Base-by-base conservation (phyloP, 2,329 filamentous ascomycete species). In the Teratosphaeriaceae sp. region DNA sequence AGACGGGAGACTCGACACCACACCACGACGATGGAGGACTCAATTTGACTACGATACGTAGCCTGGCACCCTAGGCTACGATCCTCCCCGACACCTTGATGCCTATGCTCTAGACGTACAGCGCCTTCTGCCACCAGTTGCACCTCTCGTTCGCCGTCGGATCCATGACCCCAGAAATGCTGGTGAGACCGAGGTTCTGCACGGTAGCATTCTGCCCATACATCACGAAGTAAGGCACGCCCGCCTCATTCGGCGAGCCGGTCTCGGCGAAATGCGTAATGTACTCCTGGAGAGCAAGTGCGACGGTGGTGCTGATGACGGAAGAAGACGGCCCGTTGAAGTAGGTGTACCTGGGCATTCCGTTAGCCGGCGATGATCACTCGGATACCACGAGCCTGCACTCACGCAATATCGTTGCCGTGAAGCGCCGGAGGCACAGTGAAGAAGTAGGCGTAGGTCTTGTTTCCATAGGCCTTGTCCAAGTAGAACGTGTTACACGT, bases 401-500 rank as follows among this genome's bases (percentile, higher is more conserved):
- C 38, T 41, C 34, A 41, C 38, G 35, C 12, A 6, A 38, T 38
- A 20, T 38, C 35, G 5, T 38, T 16, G 3, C 35, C 37, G 53
- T 80, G 77, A 26, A 75, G 62, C 6, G 66, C 74, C 0, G 75
- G 75, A 0, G 70, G 70, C 1, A 76, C 65, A 18, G 67, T 63
- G 53, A 79, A 80, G 19, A 71, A 58, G 60, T 79, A 79, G 2
- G 65, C 64, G 55, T 72, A 73, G 0, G 72, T 72, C 8, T 65
- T 39, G 56, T 74, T 73, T 9, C 55, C 22, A 56, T 63, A 71
- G 6, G 69, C 74, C 1, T 59, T 61, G 42, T 67, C 65, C 3
- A 79, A 62, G 52, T 68, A 76, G 52, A 70, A 65, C 12, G 74
- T 69, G 50, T 75, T 75, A 66, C 76, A 79, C 23, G 60, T 63